phyloP scores from a whole-genome alignment of 306 rosid species.

The Hippophae tibetana region DNA sequence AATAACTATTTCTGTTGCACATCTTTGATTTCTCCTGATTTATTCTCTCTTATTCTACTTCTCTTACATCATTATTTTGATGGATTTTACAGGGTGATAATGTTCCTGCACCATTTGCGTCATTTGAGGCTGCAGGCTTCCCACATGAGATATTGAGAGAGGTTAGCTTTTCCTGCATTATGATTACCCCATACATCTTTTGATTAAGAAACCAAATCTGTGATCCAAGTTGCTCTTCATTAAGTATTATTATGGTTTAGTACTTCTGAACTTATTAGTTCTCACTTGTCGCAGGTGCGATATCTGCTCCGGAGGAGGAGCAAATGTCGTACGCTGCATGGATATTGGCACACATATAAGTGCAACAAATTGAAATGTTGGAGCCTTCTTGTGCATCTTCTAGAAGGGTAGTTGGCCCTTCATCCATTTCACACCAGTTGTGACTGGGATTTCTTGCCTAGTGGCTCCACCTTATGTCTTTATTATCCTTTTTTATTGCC shows the following conservation, averaged over 20 bases:
- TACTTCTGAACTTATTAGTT: constrained; percentile 65
- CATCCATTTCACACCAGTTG: constrained; percentile 86
- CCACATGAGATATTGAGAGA: constrained; percentile 95
- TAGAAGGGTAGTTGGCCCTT: constrained; percentile 90
- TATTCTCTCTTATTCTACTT: not conserved
- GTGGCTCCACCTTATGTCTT: constrained; percentile 89
- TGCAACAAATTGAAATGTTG: constrained; percentile 98
- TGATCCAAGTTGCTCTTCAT: constrained; percentile 25
- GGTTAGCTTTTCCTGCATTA: constrained; percentile 41
- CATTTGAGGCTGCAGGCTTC: constrained; percentile 86
- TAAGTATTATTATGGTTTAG: constrained; percentile 19
- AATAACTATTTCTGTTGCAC: no score
- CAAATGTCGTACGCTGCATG: constrained; percentile 99
- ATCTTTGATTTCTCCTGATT: no score
- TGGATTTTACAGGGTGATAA: constrained; percentile 71
- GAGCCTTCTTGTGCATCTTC: constrained; percentile 97
- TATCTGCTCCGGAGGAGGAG: constrained; percentile 99
- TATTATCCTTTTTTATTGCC: constrained; percentile 90
- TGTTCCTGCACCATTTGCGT: constrained; percentile 87
- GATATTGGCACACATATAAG: constrained; percentile 79
- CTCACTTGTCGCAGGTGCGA: constrained; percentile 99
- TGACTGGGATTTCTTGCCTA: constrained; percentile 92
- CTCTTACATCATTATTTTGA: constrained; percentile 18
- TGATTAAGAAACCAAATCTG: constrained; percentile 21
- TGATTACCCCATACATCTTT: constrained; percentile 13